Conservation (phyloP, 2,329 filamentous ascomycete species). For the Colletotrichum sp. region DNA sequence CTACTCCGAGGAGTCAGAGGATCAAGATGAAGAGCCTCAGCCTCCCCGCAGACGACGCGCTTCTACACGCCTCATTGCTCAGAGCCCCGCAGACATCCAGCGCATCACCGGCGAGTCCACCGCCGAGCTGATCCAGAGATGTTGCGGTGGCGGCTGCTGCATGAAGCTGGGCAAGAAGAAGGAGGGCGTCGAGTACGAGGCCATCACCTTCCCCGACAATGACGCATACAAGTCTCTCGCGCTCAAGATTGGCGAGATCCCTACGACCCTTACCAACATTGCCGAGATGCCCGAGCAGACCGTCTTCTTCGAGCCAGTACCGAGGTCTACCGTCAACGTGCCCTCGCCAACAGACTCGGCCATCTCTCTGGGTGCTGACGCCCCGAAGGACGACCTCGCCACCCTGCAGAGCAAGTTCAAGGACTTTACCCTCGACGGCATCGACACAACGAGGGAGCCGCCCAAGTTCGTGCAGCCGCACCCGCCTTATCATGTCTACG, state of each 20-base stretch:
- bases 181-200: conserved; percentile 56
- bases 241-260: conserved; percentile 77
- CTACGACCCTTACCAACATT: conserved; percentile 73
- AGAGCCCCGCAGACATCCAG: conserved; percentile 66
- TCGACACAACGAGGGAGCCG: conserved; percentile 72
- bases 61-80: conserved; percentile 71
- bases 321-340: conserved; percentile 33
- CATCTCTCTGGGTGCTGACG: conserved; percentile 45
- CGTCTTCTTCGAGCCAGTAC: conserved; percentile 70
- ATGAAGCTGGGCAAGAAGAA: conserved; percentile 51
- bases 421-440: conserved; percentile 41
- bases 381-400: conserved; percentile 36
- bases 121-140: conserved; percentile 65
- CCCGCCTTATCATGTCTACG: conserved; percentile 89
- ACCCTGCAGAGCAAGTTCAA: conserved; percentile 23
- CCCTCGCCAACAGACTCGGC: conserved; percentile 55
- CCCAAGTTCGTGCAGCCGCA: conserved; percentile 93
- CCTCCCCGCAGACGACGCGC: conserved; percentile 59
- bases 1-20: conserved; percentile 67
- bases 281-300: conserved; percentile 77
- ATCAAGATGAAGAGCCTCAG: conserved; percentile 54
- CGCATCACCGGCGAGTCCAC: conserved; percentile 69
- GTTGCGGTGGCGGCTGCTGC: conserved; percentile 70
- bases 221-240: conserved; percentile 81
- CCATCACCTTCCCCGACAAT: conserved; percentile 73